A percentile compares a stretch with the other conserved stretches of the same genome.
Evolutionary conservation across 1,139 yeast genomes (phyloP).

Genomic region (Suhomyces choctaworum): DNA sequence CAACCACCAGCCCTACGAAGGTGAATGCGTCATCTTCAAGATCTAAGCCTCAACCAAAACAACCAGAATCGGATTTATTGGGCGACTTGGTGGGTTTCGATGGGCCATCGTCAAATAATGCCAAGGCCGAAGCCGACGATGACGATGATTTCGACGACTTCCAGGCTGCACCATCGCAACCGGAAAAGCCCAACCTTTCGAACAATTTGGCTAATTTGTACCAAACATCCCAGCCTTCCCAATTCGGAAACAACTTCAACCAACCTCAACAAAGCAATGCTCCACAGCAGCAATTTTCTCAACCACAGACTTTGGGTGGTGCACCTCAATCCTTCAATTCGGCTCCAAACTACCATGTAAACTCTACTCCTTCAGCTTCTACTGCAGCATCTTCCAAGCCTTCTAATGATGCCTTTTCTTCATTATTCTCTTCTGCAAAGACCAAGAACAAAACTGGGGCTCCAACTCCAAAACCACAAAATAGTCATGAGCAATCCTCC

Average conservation of each 20-base stretch:
- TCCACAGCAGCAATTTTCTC: conserved; percentile 14
- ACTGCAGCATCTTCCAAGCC: conserved; percentile 37
- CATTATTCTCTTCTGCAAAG: conserved; percentile 74
- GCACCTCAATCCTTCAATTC: conserved; percentile 16
- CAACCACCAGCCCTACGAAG: conserved; percentile 46
- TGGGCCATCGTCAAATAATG: conserved; percentile 16
- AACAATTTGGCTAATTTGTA: conserved; percentile 44
- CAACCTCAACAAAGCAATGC: conserved; percentile 17
- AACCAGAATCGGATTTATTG: conserved; percentile 44
- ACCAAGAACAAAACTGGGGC: conserved; percentile 26
- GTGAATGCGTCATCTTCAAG: conserved; percentile 39
- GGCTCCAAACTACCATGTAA: conserved; percentile 25
- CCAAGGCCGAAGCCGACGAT: conserved; percentile 29
- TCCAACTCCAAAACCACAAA: conserved; percentile 12
- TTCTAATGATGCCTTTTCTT: conserved; percentile 75
- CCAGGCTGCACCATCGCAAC: conserved; percentile 69
- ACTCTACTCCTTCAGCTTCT: conserved; percentile 19
- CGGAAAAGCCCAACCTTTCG: conserved; percentile 30
- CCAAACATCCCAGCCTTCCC: conserved; percentile 25
- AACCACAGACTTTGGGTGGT: conserved; percentile 13
- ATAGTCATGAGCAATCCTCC: conserved; percentile 1
- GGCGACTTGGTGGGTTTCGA: conserved; percentile 60
- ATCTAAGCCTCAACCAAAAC: conserved; percentile 22
- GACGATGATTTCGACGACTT: conserved; percentile 95
- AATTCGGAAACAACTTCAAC: conserved; percentile 7